Evolutionary conservation across 1,139 yeast species (phyloP), one percentile per base, ranked within the genome.

Genomic region (Candida sanyaensis): DNA sequence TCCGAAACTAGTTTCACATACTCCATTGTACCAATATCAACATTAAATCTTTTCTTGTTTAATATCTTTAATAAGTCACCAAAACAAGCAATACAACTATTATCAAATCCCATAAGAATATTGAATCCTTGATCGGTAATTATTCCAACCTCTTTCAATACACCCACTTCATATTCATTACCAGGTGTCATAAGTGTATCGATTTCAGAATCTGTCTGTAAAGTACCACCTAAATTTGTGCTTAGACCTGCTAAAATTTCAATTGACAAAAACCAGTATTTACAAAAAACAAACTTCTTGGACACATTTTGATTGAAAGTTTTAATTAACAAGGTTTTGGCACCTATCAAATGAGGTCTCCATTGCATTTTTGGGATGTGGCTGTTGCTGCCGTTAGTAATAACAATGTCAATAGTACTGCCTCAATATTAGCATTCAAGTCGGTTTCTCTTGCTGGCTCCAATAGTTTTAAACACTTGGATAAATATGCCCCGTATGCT

Each of bases 261-360:
- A 56, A 83, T 77, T 1, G 81, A 76, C 32, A 78, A 71, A 51
- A 81, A 80, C 90, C 89, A 84, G 47, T 75, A 71, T 52, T 82
- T 77, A 56, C 89, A 84, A 45, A 84, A 77, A 33, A 83, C 75
- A 45, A 83, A 61, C n/a, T 68, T 62, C 26, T 68, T 62, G 27
- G 71, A 61, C 57, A 52, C 55, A 10, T 59, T 51, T 13, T 47
- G 42, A 27, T 45, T 50, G 11, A 66, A 69, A 13, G 77, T 68
- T 50, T 80, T 80, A 45, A 83, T 65, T 38, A 81, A 64, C 17
- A 84, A 64, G 50, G 82, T 86, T 48, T 84, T 83, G 0, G 87
- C 88, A 27, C 88, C 89, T 51, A 77, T 71, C 47, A 84, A 65
- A 66, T 84, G 90, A 0, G 87, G 83, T 52, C 89, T 69, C 90